These are phyloP conservation scores for Gossypium sturtianum DNA, from an alignment of 345 rosid genomes.

Conservation along the genomic window DNA sequence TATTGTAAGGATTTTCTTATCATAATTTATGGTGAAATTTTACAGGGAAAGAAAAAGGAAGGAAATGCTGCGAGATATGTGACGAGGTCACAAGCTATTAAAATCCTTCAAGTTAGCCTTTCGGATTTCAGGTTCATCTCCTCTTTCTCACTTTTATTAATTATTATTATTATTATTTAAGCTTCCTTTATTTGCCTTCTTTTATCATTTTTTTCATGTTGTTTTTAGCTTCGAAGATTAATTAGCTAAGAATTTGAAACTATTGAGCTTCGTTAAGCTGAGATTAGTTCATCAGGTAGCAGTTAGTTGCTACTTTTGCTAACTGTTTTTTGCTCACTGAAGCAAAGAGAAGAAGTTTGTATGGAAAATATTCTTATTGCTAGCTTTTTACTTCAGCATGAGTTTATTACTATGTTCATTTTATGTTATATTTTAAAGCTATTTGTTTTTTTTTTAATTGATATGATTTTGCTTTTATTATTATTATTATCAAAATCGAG, in stretches of 20 bases:
- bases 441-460: not conserved
- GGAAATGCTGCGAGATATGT: conserved; percentile 84
- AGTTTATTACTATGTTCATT: not conserved
- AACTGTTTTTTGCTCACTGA: not conserved
- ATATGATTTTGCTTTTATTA: too few relatives aligned
- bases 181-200: not conserved
- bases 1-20: not conserved
- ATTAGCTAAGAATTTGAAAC: not conserved
- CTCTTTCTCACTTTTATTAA: not conserved
- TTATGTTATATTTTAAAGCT: not conserved
- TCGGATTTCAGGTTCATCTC: conserved; percentile 58
- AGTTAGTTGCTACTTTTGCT: not conserved
- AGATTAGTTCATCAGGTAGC: not conserved
- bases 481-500: not conserved
- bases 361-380: not conserved
- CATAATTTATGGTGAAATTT: conserved; percentile 1
- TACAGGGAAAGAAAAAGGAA: conserved; percentile 94
- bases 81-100: conserved; percentile 84
- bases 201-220: not conserved
- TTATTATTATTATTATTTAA: not conserved
- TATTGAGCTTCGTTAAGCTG: conserved; percentile 1
- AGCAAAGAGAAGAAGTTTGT: not conserved
- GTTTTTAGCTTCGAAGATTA: not conserved
- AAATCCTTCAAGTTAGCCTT: conserved; percentile 70
- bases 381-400: not conserved